Evolutionary conservation across 177 flowering plant genomes (phyloP), one percentile per base, ranked within the genome.

Genomic region (Vitis hybrid): DNA sequence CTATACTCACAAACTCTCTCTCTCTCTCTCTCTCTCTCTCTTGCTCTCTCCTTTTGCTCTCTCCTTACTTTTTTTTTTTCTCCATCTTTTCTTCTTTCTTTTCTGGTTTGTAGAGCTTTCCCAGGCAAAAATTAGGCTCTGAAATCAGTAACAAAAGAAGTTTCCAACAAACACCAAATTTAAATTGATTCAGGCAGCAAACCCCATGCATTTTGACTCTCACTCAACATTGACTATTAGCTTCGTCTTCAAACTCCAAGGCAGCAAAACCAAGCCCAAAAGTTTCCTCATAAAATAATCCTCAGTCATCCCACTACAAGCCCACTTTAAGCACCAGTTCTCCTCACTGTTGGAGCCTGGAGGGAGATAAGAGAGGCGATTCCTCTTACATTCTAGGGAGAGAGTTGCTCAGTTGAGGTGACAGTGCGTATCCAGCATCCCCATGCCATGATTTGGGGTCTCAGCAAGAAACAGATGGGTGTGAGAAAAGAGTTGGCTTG

Each of bases 201-300:
- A 69, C 64, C 75, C 86, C 72, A 85, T 83, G 88, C 86, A 77
- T 70, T 81, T 82, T 81, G 84, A 75, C 82, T 69, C 74, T 73
- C 77, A 27, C 54, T 69, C 65, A 74, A 9, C 74, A 75, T 79
- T 83, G 84, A 83, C 84, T 77, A 64, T 35, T 35, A 35, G 12
- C 58, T 48, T 54, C 58, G 56, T 70, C 78, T 76, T 73, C 84
- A 79, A 79, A 81, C 75, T 76, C 77, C 87, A 72, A 87, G 69
- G 74, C 73, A 71, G 10, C 67, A 67, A 61, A 63, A 62, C 35
- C 27, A 62, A 62, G 13, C 60, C 69, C 49, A 73, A 75, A 69
- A 74, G 58, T 72, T 71, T 24, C 55, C 64, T 50, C 6, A 14
- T 24, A 11, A 55, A 24, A 67, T 2, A 48, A 60, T 35, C 35